Base-by-base conservation (phyloP, 768 basidiomycete species). In the Lyophyllum decastes region DNA sequence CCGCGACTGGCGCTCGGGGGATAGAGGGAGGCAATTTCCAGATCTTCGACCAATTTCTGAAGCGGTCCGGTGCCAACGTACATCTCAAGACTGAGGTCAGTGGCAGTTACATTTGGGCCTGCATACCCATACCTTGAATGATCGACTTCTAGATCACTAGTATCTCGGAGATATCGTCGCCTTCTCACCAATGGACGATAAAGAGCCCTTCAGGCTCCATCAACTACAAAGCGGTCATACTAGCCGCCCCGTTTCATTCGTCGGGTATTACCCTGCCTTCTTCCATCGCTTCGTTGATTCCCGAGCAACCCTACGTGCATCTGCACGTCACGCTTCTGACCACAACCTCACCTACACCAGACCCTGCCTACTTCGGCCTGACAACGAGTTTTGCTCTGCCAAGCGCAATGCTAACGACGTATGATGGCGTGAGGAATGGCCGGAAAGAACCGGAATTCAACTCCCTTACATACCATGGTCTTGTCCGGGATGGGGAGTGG, bases 311-410 rank as follows among this genome's bases (percentile, higher is more conserved):
- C 21, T 97, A 96, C 68, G 81, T 94, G 47, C 84, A 82, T 61
- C 84, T 98, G 2, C 92, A 95, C 68, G 94, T 96, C 50, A 97
- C 96, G 10, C 81, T 94, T 21, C 77, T 98, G 38, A 82, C 87
- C n/a, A 98, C 96, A 1, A 86, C 86, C 11, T 77, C 86, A 2
- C 72, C 86, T 4, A 72, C 70, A 10, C 76, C 89, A 8, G 81
- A 85, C 60, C 76, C 92, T 0, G 72, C 75, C 2, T 94, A 92
- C 72, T 95, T 98, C 69, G 81, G 78, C 47, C 76, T 90, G 33
- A 59, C 76, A 1, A 46, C 76, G 0, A 69, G 73, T 22, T 68
- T 76, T 2, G 67, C 68, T 26, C 73, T 86, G 1, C 91, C 95
- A 0, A 74, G 72, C 17, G 82, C 83, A 66, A 76, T 96, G 61